phyloP scores from a whole-genome alignment of 179 eudicot species.

The Silene noctiflora region DNA sequence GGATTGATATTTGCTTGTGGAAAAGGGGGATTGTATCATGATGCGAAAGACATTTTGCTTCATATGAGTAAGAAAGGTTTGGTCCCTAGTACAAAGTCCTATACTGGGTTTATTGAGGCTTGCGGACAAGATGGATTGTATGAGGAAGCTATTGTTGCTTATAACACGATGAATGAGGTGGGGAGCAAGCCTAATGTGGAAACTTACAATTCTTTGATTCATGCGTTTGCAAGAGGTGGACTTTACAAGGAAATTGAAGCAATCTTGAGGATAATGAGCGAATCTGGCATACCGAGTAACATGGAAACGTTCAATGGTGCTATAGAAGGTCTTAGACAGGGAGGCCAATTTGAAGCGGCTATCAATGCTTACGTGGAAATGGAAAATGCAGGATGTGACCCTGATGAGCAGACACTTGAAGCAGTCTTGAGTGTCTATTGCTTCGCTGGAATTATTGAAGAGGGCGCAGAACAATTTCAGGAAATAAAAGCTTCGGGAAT shows the following conservation, averaged over 20 bases:
- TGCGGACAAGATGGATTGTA: slow-evolving; percentile 85
- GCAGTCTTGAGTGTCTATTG: slow-evolving; percentile 86
- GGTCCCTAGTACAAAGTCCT: slow-evolving; percentile 81
- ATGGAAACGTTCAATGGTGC: slow-evolving; percentile 61
- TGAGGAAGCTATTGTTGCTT: slow-evolving; percentile 87
- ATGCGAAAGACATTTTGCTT: slow-evolving; percentile 60
- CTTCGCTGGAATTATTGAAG: slow-evolving; percentile 81
- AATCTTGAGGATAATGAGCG: slow-evolving; percentile 53
- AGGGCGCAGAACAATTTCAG: slow-evolving; percentile 77
- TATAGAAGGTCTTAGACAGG: slow-evolving; percentile 88
- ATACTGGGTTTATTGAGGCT: slow-evolving; percentile 82
- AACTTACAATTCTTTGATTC: slow-evolving; percentile 72
- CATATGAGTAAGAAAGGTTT: slow-evolving; percentile 64
- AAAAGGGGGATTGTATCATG: slow-evolving; percentile 84
- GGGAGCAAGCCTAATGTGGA: slow-evolving; percentile 69
- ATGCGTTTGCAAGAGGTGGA: slow-evolving; percentile 76
- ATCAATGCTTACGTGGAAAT: slow-evolving; percentile 79
- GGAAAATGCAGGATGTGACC: slow-evolving; percentile 76
- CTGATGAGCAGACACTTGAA: slow-evolving; percentile 83
- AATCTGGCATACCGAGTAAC: slow-evolving; percentile 45
- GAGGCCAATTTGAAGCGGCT: slow-evolving; percentile 82
- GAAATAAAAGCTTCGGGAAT: slow-evolving; percentile 77
- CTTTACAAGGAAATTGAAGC: slow-evolving; percentile 81
- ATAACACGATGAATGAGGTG: slow-evolving; percentile 89
- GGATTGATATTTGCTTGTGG: slow-evolving; percentile 88